A percentile compares a stretch with the other conserved stretches of the same genome.
Evolutionary conservation across 805 yeast species (phyloP).

Genomic region (Blastobotrys americana): DNA sequence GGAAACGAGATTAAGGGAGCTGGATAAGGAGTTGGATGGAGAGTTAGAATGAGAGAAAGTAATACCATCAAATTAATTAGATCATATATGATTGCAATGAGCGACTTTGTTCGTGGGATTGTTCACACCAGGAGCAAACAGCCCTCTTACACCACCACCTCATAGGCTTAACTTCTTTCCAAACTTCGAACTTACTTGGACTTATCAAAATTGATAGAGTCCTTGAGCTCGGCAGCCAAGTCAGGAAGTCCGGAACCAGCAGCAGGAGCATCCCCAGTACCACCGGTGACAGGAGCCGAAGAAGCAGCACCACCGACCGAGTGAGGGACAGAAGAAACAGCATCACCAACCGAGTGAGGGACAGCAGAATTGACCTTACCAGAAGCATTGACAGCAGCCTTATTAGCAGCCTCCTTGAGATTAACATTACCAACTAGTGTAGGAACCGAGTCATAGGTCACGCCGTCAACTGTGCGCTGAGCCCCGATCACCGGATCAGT

Average conservation of each 20-base stretch:
- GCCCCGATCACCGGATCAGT: conserved; percentile 12
- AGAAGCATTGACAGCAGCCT: conserved; percentile 2
- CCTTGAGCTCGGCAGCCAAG: neutral
- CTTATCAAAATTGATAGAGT: neutral
- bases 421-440: conserved; percentile 29
- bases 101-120: no score
- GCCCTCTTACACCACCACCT: no score
- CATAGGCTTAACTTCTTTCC: no score
- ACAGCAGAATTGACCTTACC: conserved; percentile 26
- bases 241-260: neutral
- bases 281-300: neutral
- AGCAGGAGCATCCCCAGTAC: neutral
- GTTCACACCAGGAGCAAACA: no score
- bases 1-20: no score
- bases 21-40: no score
- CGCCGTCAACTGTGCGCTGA: conserved; percentile 15
- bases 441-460: conserved; percentile 27
- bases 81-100: no score
- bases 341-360: no score
- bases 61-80: no score
- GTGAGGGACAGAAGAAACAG: conserved; percentile 2
- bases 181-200: neutral
- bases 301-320: conserved; percentile 2
- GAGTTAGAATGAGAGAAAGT: no score
- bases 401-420: conserved; percentile 17